Base-by-base conservation (phyloP, 164 flowering plant species). In the Vitis labrusca region DNA sequence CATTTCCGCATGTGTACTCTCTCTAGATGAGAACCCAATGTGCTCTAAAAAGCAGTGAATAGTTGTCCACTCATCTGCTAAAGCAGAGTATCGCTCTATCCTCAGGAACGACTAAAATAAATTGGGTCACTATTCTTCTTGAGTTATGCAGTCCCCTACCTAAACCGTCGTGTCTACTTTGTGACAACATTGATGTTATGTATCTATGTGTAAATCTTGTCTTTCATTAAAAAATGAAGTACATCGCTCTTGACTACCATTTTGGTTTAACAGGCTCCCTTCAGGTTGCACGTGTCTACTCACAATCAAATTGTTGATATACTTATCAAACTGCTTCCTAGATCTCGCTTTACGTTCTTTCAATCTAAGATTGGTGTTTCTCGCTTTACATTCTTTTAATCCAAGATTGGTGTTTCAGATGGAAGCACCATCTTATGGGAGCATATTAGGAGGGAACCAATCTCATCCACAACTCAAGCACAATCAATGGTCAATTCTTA, bases 341-440 rank as follows among this genome's bases (percentile, higher is more conserved):
- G 29, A 29, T 15, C 62, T 8, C 12, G 27, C 2, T 23, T 23
- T 23, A 23, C 27, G 0, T 23, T 23, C 27, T 23, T 23, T 23
- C 27, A 23, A 23, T 23, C 27, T 2, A 23, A 23, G 27, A 23
- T 59, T 32, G 13, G 44, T 3, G 29, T 23, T 6, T 8, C n/a
- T 3, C 62, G 14, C 9, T 59, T 59, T 59, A 5, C 44, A 5
- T 23, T 7, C 29, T 12, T 59, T 11, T 11, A 11, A 1, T 59
- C 62, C 62, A 59, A 23, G 62, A 59, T 58, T 58, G 61, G 29
- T 17, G 10, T 19, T 58, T 58, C 29, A 0, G 0, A 58, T 58
- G 61, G 61, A 59, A 59, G 44, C 15, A 7, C 62, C n/a, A 59
- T 59, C 47, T 59, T 59, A 44, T 44, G 15, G 61, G 61, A 29